A percentile compares a stretch with the other conserved stretches of the same genome.
phyloP scores from a whole-genome alignment of 1,284 basidiomycete genomes.

The Apiotrichum gracile region DNA sequence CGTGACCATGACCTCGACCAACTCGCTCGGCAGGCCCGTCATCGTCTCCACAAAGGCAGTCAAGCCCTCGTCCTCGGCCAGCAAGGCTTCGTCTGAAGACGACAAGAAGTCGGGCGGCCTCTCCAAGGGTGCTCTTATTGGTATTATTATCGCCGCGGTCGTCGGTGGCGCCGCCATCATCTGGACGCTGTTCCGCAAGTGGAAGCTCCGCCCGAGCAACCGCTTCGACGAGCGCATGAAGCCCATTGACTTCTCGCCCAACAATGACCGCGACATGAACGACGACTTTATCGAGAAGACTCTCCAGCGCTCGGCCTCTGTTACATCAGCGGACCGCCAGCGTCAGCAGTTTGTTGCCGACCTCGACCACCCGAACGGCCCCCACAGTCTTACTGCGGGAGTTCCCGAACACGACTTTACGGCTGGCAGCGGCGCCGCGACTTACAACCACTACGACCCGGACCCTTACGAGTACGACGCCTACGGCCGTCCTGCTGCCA shows the following conservation, averaged over 20 bases:
- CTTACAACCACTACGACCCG: constrained; percentile 18
- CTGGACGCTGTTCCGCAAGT: constrained; percentile 86
- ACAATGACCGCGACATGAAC: constrained; percentile 55
- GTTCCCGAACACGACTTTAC: constrained; percentile 67
- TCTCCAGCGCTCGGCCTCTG: constrained; percentile 32
- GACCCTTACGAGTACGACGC: constrained; percentile 11
- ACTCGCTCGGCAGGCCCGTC: not conserved
- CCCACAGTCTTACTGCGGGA: constrained; percentile 26
- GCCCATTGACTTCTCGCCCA: constrained; percentile 60
- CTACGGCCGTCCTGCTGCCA: constrained; percentile 6
- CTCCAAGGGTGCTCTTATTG: constrained; percentile 59
- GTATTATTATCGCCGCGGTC: constrained; percentile 63
- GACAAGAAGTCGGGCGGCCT: constrained; percentile 27
- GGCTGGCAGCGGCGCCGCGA: constrained; percentile 49
- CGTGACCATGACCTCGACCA: not conserved
- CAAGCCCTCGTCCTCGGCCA: constrained; percentile 5
- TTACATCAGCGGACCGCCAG: constrained; percentile 34
- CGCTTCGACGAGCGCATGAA: constrained; percentile 65
- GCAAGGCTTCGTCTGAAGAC: constrained; percentile 18
- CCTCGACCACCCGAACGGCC: constrained; percentile 26
- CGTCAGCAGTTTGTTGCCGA: constrained; percentile 37
- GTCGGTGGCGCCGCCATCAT: constrained; percentile 63
- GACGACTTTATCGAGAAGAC: constrained; percentile 37
- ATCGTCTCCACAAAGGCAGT: not conserved
- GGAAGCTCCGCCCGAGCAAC: constrained; percentile 74